Base-by-base conservation (phyloP, 192 early-diverging fungal genomes). In the Rhizophagus clarus region DNA sequence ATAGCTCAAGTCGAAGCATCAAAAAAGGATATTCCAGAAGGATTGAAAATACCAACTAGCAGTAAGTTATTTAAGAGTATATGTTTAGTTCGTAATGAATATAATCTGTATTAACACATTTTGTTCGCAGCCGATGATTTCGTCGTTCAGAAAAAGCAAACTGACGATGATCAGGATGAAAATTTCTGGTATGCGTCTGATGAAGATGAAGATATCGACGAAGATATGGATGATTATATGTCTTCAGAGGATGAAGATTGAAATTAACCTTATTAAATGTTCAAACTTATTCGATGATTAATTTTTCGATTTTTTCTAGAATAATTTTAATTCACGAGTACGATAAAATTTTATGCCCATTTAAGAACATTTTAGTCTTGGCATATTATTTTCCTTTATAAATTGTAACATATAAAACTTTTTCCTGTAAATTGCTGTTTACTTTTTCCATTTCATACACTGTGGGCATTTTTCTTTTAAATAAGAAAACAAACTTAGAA, bases 1-100 rank as follows among this genome's bases (percentile, higher is more conserved):
- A 61, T 62, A 87, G 87, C 74, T 28, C 87, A 88, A 88, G 87
- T 88, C 9, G 87, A 88, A 64, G 73, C 80, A 28, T 84, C 83
- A 20, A 88, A 88, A 62, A 81, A 83, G 72, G 82, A 88, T 73
- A 86, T 88, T 51, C 87, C 87, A n/a, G 70, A 49, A 70, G 87
- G 87, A 10, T 84, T 88, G 60, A 80, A 83, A 68, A 88, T 88
- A 85, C 87, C 87, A 8, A 78, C 79, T 24, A 78, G 81, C 28
- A 83, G 86, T 81, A 72, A 82, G 51, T 79, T 77, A 63, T 84
- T 84, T 78, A 83, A 81, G 47, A 49, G 4, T n/a, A n/a, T n/a
- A 61, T 51, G 26, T 61, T 81, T 37, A 29, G 32, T 12, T 29
- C 5, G 17, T 28, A 10, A 31, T 62, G 28, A 26, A 61, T 24